Conservation (phyloP, 371 early-diverging fungal genomes). For the Mortierella sp. region DNA sequence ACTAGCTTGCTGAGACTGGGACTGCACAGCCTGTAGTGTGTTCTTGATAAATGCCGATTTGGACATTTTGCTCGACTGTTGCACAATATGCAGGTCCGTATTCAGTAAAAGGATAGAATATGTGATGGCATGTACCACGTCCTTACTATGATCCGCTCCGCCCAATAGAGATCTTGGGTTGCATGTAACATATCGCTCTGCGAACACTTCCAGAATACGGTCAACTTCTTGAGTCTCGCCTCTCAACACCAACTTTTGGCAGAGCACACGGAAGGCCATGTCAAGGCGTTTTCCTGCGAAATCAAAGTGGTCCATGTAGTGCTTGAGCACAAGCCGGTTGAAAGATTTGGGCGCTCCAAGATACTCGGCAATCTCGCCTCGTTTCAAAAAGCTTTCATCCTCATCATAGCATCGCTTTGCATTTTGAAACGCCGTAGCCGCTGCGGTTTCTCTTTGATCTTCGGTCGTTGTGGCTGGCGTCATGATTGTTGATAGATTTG, state of each 20-base stretch:
- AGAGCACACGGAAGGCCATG: slow-evolving; percentile 81
- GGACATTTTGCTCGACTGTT: slow-evolving; percentile 71
- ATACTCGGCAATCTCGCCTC: slow-evolving; percentile 35
- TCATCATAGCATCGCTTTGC: slow-evolving; percentile 30
- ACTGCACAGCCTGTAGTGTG: slow-evolving; percentile 64
- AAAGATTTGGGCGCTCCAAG: slow-evolving; percentile 50
- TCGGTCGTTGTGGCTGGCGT: slow-evolving; percentile 5
- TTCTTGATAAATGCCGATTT: slow-evolving; percentile 70
- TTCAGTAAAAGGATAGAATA: slow-evolving; percentile 90
- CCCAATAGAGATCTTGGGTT: slow-evolving; percentile 72
- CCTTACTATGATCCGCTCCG: slow-evolving; percentile 54
- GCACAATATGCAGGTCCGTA: slow-evolving; percentile 91
- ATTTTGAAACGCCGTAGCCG: slow-evolving; percentile 3
- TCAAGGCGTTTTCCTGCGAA: slow-evolving; percentile 80
- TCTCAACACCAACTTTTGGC: slow-evolving; percentile 80
- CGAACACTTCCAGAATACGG: slow-evolving; percentile 84
- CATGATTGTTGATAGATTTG: slow-evolving; percentile 1
- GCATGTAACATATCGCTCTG: slow-evolving; percentile 83
- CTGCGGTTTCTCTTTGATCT: slow-evolving; percentile 3
- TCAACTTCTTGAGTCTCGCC: slow-evolving; percentile 95
- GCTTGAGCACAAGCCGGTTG: slow-evolving; percentile 64
- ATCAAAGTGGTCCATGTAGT: slow-evolving; percentile 81
- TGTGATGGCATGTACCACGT: slow-evolving; percentile 85
- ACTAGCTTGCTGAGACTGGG: slow-evolving; percentile 30
- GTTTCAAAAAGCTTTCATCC: slow-evolving; percentile 27